Conservation (phyloP, 2,329 filamentous ascomycete species). For the Arthrobotrys sphaeroides region DNA sequence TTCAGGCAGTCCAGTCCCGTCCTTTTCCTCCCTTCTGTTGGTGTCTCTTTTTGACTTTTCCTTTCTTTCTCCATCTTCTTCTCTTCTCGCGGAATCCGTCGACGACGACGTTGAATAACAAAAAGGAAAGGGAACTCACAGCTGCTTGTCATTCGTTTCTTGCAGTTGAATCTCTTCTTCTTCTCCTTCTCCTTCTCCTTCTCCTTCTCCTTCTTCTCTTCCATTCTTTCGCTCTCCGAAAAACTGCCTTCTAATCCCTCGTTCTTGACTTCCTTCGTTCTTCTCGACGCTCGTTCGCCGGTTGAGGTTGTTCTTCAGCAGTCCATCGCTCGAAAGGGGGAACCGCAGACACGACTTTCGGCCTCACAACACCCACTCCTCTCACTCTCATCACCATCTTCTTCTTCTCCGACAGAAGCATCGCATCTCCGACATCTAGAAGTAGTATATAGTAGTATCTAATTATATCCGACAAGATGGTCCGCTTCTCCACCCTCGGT, state of each 20-base stretch:
- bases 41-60: not conserved
- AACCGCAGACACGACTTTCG: not conserved
- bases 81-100: conserved; percentile 7
- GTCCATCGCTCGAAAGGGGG: conserved; percentile 24
- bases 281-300: conserved; percentile 45
- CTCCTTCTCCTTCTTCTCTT: too few relatives aligned
- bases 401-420: too few relatives aligned
- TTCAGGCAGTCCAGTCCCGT: conserved; percentile 38
- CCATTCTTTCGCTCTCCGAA: not conserved
- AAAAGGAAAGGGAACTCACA: not conserved
- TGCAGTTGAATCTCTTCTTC: too few relatives aligned
- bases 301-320: conserved; percentile 31
- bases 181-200: too few relatives aligned
- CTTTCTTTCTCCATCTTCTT: not conserved
- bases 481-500: conserved; percentile 41
- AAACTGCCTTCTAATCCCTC: conserved; percentile 30
- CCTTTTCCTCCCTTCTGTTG: not conserved
- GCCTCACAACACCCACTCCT: not conserved
- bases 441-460: too few relatives aligned
- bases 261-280: conserved; percentile 22
- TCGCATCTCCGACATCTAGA: too few relatives aligned
- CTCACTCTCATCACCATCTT: not conserved
- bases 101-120: conserved; percentile 2
- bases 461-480: conserved; percentile 14
- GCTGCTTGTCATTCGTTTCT: conserved; percentile 55